Percentiles rank a stretch among this genome's conserved stretches.
Evolutionary conservation across 2,329 filamentous ascomycete species (phyloP).

Genomic region (Lasiodiplodia gonubiensis): DNA sequence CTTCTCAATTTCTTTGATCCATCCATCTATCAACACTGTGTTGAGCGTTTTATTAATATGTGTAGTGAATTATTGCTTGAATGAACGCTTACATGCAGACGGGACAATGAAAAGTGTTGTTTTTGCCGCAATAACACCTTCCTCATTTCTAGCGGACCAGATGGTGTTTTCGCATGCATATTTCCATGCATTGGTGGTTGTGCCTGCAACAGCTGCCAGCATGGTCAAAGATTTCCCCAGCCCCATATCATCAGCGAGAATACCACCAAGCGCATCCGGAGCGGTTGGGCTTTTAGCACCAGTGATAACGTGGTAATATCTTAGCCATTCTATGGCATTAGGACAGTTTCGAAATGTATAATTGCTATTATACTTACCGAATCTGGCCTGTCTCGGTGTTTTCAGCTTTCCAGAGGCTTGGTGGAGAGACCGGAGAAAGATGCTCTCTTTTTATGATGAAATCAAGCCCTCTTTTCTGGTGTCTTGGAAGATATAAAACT

Average conservation of each 20-base stretch:
- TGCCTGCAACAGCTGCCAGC: constrained; percentile 50
- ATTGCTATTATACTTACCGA: too few species aligned
- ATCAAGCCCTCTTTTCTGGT: too few species aligned
- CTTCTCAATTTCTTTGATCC: neutral
- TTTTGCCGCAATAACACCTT: constrained; percentile 34
- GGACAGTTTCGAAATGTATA: too few species aligned
- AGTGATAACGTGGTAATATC: constrained; percentile 12
- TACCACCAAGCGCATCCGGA: constrained; percentile 44
- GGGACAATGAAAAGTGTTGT: constrained; percentile 56
- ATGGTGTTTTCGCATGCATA: neutral
- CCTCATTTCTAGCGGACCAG: neutral
- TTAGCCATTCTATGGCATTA: neutral
- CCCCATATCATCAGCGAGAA: constrained; percentile 65
- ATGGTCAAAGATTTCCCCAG: constrained; percentile 61
- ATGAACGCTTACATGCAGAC: constrained; percentile 45
- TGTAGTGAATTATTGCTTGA: too few species aligned
- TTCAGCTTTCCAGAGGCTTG: too few species aligned
- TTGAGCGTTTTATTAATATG: neutral
- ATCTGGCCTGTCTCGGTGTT: neutral
- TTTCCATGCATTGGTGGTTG: neutral
- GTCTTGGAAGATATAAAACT: too few species aligned
- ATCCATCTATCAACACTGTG: neutral
- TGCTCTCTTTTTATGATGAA: too few species aligned
- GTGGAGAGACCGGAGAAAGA: too few species aligned
- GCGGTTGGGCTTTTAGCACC: constrained; percentile 10